Evolutionary conservation across 164 flowering plant species (phyloP).

Genomic region (Chimonanthus salicifolius): DNA sequence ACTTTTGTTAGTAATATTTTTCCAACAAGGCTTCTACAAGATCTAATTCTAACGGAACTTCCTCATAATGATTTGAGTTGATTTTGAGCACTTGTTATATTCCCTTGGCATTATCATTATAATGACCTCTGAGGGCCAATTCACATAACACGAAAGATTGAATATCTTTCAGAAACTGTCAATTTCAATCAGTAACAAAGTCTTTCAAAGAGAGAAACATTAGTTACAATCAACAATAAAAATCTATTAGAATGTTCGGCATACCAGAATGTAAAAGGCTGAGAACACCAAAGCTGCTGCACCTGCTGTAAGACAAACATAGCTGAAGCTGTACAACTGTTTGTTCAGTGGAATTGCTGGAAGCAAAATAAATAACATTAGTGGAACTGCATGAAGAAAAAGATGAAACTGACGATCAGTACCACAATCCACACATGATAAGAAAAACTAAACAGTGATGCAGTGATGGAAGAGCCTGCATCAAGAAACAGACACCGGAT

Average conservation of each 20-base stretch:
- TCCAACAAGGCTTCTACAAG: too few relatives aligned
- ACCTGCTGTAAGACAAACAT: conserved; percentile 84
- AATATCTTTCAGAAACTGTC: background rate
- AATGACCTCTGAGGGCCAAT: background rate
- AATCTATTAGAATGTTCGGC: background rate
- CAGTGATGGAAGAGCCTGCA: background rate
- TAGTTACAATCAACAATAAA: background rate
- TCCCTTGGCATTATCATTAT: too few relatives aligned
- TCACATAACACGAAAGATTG: background rate
- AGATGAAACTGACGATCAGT: background rate
- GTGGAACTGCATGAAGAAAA: background rate
- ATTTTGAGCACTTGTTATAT: too few relatives aligned
- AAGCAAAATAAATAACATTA: conserved; percentile 10
- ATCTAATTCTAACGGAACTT: too few relatives aligned
- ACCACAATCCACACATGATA: background rate
- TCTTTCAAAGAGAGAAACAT: background rate
- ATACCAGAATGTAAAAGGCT: conserved; percentile 59
- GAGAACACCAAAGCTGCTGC: conserved; percentile 82
- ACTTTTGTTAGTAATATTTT: too few relatives aligned
- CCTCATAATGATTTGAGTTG: too few relatives aligned
- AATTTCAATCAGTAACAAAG: background rate
- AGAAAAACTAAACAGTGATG: background rate
- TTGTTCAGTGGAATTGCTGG: conserved; percentile 88
- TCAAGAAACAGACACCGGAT: background rate
- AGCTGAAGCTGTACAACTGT: conserved; percentile 79